Evolutionary conservation across 495 filamentous ascomycete species (phyloP).

Genomic region (Aspergillus nidulans): DNA sequence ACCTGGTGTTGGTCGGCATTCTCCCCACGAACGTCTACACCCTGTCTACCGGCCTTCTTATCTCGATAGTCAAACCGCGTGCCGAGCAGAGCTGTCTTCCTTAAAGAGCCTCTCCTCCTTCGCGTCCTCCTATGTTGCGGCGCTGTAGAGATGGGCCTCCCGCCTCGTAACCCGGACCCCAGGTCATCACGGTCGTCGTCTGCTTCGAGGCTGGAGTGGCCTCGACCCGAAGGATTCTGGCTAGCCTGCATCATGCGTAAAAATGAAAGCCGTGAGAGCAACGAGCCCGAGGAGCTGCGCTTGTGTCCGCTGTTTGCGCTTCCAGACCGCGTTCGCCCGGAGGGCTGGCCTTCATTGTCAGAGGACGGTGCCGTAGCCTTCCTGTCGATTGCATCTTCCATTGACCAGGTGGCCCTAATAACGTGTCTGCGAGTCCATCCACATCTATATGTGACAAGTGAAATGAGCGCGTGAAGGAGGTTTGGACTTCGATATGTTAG

Average conservation of each 20-base stretch:
- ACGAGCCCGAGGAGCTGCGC: conserved; percentile 61
- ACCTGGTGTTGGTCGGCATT: conserved; percentile 18
- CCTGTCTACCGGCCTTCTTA: conserved; percentile 38
- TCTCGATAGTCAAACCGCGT: conserved; percentile 50
- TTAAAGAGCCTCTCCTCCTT: conserved; percentile 69
- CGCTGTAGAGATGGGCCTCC: conserved; percentile 51
- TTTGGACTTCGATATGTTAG: background rate
- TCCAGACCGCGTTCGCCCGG: conserved; percentile 34
- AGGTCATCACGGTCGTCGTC: conserved; percentile 34
- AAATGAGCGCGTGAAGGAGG: background rate
- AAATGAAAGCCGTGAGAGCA: conserved; percentile 50
- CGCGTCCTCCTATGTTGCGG: conserved; percentile 61
- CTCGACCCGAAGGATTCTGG: conserved; percentile 32
- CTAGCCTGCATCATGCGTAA: conserved; percentile 48
- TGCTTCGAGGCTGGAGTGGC: conserved; percentile 37
- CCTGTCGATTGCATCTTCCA: conserved; percentile 34
- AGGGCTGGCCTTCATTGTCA: conserved; percentile 20
- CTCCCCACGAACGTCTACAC: conserved; percentile 41
- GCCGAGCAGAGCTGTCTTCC: conserved; percentile 75
- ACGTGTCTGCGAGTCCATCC: conserved; percentile 18
- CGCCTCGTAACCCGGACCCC: conserved; percentile 30
- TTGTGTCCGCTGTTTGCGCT: conserved; percentile 52
- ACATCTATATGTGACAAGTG: conserved; percentile 14
- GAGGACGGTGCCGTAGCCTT: conserved; percentile 26
- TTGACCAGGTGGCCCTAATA: conserved; percentile 26